Evolutionary conservation across 257 asterid genomes (phyloP), one percentile per base, ranked within the genome.

Genomic region (Phtheirospermum japonicum): DNA sequence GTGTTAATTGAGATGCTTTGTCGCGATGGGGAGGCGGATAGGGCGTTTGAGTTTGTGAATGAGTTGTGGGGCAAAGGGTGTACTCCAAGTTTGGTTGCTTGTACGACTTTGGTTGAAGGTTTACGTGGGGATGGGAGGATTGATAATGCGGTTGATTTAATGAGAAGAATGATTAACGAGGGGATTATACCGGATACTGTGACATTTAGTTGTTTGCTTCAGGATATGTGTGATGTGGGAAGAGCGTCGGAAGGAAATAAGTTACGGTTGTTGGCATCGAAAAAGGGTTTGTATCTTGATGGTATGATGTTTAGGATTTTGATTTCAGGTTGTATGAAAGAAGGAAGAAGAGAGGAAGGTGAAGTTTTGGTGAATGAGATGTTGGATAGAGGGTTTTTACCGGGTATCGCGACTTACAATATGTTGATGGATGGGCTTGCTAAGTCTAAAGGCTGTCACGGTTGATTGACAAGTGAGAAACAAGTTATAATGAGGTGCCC

Each of bases 381-480:
- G 99, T 66, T 89, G 84, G 99, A 92, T 76, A 72, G 56, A 71
- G 97, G 93, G 30, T 83, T 86, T 46, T 73, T 92, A 39, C 83
- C 83, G 48, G 96, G 83, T 77, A 83, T 92, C 75, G 81, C 88
- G 28, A 82, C 95, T 45, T 89, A 89, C 78, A 92, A 89, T 57
- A 72, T 70, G 70, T 73, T 89, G 65, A 87, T 86, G 83, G 68
- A 78, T 64, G 83, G 76, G 26, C 92, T 84, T 59, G 49, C 80
- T 16, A 82, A 72, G 71, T 64, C 70, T 55, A 75, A 68, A 57
- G 69, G 72, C 40, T 74, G 52, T 40, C 42, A 1, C 0, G 36
- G 66, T 49, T 72, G 51, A 17, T 12, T 68, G 55, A 61, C 14
- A 8, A 30, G 56, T 59, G 33, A n/a, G 10, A 2, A 39, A 49